Conservation (phyloP, 2,329 filamentous ascomycete species). For the Scedosporium boydii region DNA sequence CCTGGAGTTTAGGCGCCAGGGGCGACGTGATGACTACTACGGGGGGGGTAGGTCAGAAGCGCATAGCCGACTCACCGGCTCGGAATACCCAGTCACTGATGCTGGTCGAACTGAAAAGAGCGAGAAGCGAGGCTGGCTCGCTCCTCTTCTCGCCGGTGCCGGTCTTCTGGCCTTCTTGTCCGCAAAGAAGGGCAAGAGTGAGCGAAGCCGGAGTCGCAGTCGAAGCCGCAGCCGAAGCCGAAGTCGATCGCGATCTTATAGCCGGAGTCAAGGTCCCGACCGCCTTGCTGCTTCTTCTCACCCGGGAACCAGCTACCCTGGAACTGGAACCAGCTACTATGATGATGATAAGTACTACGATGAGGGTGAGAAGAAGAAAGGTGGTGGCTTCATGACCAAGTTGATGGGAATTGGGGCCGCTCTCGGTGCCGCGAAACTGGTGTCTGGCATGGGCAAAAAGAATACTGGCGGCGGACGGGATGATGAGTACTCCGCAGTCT, state of each 20-base stretch:
- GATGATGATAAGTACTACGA: slow-evolving; percentile 58
- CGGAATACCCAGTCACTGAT: slow-evolving; percentile 15
- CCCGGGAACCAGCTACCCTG: slow-evolving; percentile 35
- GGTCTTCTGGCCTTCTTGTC: slow-evolving; percentile 33
- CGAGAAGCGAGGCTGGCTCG: slow-evolving; percentile 35
- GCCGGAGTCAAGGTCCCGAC: slow-evolving; percentile 19
- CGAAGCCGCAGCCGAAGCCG: slow-evolving; percentile 24
- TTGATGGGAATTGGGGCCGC: slow-evolving; percentile 51
- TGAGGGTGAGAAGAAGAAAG: slow-evolving; percentile 21
- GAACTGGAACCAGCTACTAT: slow-evolving; percentile 37
- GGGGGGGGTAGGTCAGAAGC: slow-evolving; percentile 49
- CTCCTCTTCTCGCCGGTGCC: slow-evolving; percentile 41
- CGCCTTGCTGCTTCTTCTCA: not conserved
- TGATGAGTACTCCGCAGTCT: slow-evolving; percentile 54
- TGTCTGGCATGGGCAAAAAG: slow-evolving; percentile 48
- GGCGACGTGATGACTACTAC: slow-evolving; percentile 24
- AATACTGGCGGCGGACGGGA: slow-evolving; percentile 38
- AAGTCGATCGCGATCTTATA: slow-evolving; percentile 11
- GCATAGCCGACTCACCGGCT: slow-evolving; percentile 28
- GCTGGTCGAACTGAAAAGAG: slow-evolving; percentile 16
- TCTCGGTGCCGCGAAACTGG: slow-evolving; percentile 52
- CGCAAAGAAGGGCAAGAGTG: slow-evolving; percentile 26
- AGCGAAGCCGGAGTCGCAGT: not conserved
- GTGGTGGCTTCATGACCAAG: slow-evolving; percentile 50
- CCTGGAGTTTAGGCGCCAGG: slow-evolving; percentile 59